Conservation (phyloP, 768 basidiomycete genomes). For the Lepiota brunneoincarnata region DNA sequence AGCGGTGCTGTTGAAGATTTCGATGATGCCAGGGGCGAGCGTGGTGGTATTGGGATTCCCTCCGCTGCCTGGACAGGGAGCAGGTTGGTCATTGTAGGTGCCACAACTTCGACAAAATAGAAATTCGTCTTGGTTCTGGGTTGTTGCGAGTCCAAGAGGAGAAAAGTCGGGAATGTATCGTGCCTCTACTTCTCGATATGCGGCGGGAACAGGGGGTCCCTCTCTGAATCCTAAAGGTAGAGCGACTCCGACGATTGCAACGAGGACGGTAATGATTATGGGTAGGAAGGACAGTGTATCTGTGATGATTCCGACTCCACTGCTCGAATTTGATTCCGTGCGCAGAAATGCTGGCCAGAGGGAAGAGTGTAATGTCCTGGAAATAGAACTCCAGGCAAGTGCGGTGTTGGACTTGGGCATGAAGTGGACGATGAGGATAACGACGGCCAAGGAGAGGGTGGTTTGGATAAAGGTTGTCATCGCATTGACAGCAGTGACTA, state of each 20-base stretch:
- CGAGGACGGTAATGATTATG: not conserved
- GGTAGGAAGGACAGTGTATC: not conserved
- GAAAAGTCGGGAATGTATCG: constrained; percentile 16
- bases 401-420: constrained; percentile 17
- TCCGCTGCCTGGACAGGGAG: constrained; percentile 16
- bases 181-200: not conserved
- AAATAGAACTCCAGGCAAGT: constrained; percentile 18
- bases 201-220: not conserved
- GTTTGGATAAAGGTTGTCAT: constrained; percentile 17
- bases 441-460: constrained; percentile 16
- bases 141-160: constrained; percentile 17
- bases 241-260: not conserved
- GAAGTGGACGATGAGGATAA: constrained; percentile 16
- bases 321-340: constrained; percentile 4
- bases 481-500: constrained; percentile 19
- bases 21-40: constrained; percentile 12
- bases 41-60: constrained; percentile 11
- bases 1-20: constrained; percentile 16
- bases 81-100: not conserved
- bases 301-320: not conserved
- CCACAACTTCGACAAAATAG: constrained; percentile 18
- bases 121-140: constrained; percentile 12
- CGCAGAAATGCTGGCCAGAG: constrained; percentile 19
- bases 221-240: not conserved
- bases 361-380: constrained; percentile 16